Base-by-base conservation (phyloP, 2,329 filamentous ascomycete species). In the Monilinia aucupariae region DNA sequence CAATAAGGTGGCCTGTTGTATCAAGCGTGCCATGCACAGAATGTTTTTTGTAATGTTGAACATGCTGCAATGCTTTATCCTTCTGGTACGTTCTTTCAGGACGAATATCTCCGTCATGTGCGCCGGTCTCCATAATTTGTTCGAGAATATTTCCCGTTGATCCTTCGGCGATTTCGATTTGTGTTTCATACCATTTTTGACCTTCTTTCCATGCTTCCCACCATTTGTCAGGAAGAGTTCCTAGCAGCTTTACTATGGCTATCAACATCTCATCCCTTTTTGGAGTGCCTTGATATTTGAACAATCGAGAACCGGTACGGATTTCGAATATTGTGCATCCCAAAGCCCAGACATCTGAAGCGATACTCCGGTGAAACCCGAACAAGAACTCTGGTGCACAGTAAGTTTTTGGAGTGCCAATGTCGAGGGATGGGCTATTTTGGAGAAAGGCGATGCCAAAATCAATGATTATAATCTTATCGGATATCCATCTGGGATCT, bases 261-360 rank as follows among this genome's bases (percentile, higher is more conserved):
- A 64, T 64, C 3, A 68, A 61, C 17, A 64, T 61, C 51, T 67
- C 61, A 25, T 68, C 64, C 20, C 62, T 56, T 3, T 50, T 64
- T 3, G 66, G 66, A 17, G 9, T 22, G 5, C 66, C 62, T 30
- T 49, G n/a, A 41, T 63, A 68, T n/a, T 51, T 45, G 39, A 68
- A 67, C 5, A 67, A 48, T 10, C 47, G 61, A 45, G 54, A 51
- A 7, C 67, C 67, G 8, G 65, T 64, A 9, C 67, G 60, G 4
- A 68, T 68, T 48, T 68, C 65, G 17, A 65, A 68, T 27, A 67
- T 61, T 1, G 65, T 67, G 39, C 67, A 68, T 6, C 64, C 67
- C 9, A 68, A 43, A n/a, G 67, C 67, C 67, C 67, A 68, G 27
- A 67, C 63, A 49, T 68, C 67, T 9, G 65, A 68, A n/a, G 51